phyloP scores from a whole-genome alignment of 768 basidiomycete species.

The Calvatia gigantea region DNA sequence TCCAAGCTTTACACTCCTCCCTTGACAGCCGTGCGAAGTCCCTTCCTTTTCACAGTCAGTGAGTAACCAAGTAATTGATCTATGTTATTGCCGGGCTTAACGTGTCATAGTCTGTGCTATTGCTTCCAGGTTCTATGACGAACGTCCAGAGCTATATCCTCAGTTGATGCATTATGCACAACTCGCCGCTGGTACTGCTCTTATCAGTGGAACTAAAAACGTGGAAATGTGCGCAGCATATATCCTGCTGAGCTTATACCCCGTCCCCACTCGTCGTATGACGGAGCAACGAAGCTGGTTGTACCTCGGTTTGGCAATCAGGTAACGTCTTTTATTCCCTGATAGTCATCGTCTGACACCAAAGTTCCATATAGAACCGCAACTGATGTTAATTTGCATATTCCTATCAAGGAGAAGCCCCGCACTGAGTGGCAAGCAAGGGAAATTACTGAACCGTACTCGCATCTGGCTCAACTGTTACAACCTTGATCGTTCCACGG shows the following conservation, averaged over 20 bases:
- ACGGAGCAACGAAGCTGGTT: conserved; percentile 91
- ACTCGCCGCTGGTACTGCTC: conserved; percentile 70
- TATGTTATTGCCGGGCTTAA: not conserved
- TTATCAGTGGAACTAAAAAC: conserved; percentile 73
- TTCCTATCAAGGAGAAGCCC: conserved; percentile 68
- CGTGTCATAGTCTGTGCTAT: conserved; percentile 71
- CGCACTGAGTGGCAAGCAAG: conserved; percentile 79
- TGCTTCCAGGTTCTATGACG: conserved; percentile 75
- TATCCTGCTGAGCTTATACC: conserved; percentile 73
- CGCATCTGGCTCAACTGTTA: conserved; percentile 89
- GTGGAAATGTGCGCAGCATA: conserved; percentile 88
- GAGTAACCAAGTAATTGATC: conserved; percentile 28
- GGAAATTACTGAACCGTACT: conserved; percentile 85
- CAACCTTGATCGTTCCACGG: conserved; percentile 86
- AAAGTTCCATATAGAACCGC: conserved; percentile 55
- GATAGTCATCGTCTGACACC: conserved; percentile 11
- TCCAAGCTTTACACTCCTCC: conserved; percentile 83
- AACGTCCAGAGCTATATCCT: conserved; percentile 66
- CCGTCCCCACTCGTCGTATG: conserved; percentile 73
- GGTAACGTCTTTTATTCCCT: conserved; percentile 37
- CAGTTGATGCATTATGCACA: conserved; percentile 75
- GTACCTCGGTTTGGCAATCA: conserved; percentile 84
- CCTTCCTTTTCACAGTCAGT: conserved; percentile 92
- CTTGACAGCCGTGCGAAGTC: conserved; percentile 75
- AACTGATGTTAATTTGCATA: conserved; percentile 85